Evolutionary conservation across 768 basidiomycete genomes (phyloP), one percentile per base, ranked within the genome.

Genomic region (Lyophyllum shimeji): DNA sequence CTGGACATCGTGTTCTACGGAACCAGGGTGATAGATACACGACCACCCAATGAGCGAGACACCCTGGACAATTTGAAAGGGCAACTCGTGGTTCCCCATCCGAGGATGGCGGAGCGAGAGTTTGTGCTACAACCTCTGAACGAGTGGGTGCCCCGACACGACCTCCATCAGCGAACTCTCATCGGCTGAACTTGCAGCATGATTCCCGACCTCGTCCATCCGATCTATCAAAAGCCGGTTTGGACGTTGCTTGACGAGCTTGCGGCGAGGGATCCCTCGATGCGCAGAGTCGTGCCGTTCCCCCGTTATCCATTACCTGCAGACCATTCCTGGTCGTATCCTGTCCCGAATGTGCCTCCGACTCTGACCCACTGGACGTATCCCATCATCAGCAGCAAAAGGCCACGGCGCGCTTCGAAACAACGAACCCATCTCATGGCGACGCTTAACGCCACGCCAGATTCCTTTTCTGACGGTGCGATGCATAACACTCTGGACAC

Each of bases 381-480:
- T 62, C 74, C 76, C 37, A 53, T 57, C 46, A 42, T 49, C 34
- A 43, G 43, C 17, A 63, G 58, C 52, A 53, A 52, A 72, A 27
- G 23, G 23, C 49, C 8, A 13, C 49, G 39, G 20, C 46, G 44
- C 25, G 50, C 50, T 17, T 24, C 44, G 4, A 64, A 64, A 20
- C 65, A 59, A 23, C 80, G 76, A 62, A 89, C 91, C 0, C 80
- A 82, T 53, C 67, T 98, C 55, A 98, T 98, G 96, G 89, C 89
- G 0, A 97, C 92, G 0, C 80, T 99, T 54, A 98, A 98, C 67
- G 81, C 82, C 6, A 98, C 96, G 0, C 95, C 96, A 2, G 96
- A 99, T 71, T 97, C 95, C 0, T 98, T 98, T 73, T 98, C 95
- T 0, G 95, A 98, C 59, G 94, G 94, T 9, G 79, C 85, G 0